These are phyloP conservation scores for Quercus mongolica DNA, from an alignment of 306 rosid genomes.

Conservation along the genomic window DNA sequence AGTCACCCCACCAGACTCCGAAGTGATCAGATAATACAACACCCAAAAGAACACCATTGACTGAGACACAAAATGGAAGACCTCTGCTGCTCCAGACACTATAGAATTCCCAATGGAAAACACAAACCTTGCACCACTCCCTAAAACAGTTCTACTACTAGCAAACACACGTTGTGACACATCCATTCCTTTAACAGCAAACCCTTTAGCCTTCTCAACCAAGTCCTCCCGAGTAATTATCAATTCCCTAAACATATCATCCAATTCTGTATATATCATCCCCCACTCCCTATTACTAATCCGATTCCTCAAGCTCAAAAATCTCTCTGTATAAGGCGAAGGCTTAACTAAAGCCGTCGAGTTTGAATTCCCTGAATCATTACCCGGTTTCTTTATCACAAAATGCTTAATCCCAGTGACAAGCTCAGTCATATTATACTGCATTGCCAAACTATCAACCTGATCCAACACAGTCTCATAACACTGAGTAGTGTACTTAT, in stretches of 20 bases:
- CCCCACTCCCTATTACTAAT: slow-evolving; percentile 76
- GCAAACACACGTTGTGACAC: slow-evolving; percentile 66
- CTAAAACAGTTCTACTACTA: slow-evolving; percentile 66
- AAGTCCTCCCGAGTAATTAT: slow-evolving; percentile 75
- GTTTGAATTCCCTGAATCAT: slow-evolving; percentile 37
- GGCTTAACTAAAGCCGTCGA: slow-evolving; percentile 39
- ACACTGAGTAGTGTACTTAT: slow-evolving; percentile 64
- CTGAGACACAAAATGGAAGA: slow-evolving; percentile 86
- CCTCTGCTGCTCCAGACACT: slow-evolving; percentile 86
- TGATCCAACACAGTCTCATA: slow-evolving; percentile 82
- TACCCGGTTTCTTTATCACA: slow-evolving; percentile 39
- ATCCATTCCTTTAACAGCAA: slow-evolving; percentile 69
- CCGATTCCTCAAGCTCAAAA: slow-evolving; percentile 64
- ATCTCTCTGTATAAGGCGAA: slow-evolving; percentile 60
- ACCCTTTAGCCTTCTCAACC: slow-evolving; percentile 78
- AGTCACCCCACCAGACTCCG: slow-evolving; percentile 98
- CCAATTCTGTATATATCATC: slow-evolving; percentile 56
- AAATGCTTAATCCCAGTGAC: slow-evolving; percentile 87
- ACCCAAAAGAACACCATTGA: slow-evolving; percentile 89
- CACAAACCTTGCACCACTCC: slow-evolving; percentile 61
- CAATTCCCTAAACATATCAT: slow-evolving; percentile 64
- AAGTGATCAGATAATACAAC: slow-evolving; percentile 81
- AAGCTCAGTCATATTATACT: slow-evolving; percentile 81
- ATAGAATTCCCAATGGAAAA: slow-evolving; percentile 73
- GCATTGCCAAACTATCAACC: slow-evolving; percentile 82